Evolutionary conservation across 768 basidiomycete species (phyloP), one percentile per base, ranked within the genome.

Genomic region (Cystoderma amianthinum): DNA sequence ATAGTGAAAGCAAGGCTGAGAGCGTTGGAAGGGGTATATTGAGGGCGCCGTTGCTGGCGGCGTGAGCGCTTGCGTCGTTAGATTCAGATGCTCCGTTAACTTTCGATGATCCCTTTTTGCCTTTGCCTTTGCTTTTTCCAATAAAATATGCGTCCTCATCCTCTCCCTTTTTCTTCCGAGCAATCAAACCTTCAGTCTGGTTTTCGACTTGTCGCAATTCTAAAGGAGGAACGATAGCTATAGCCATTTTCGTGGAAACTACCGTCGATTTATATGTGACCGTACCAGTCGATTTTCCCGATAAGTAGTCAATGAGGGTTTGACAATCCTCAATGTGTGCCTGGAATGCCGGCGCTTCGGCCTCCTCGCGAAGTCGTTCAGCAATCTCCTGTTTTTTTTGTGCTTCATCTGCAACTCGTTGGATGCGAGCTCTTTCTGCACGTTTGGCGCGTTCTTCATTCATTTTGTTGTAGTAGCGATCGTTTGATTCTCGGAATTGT

Each of bases 251-350:
- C 22, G 60, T 42, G 30, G 71, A 59, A 19, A 44, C 34, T 19
- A 32, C 12, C 21, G 59, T 51, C 21, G 70, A 64, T 43, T 74
- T 67, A 48, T 68, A 59, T 10, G 65, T 60, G 23, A 63, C 62
- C 28, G 65, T 63, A 11, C 68, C 73, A 30, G 65, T 65, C 33
- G 64, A 62, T 61, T 82, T 86, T 17, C 85, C 85, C 13, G 75
- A 80, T 63, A 96, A 80, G 56, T 71, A 80, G 60, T 92, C 85
- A 56, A 95, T 83, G 49, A 96, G 78, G 3, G 86, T 95, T 56
- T 89, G 85, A 66, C 93, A 97, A 59, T 98, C 96, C 67, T 98
- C 91, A 53, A 99, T 92, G 59, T 97, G 80, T 40, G 80, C 72
- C 54, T 90, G 88, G 73, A 78, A 98, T 0, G 96, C 96, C 19